Conservation (phyloP, 306 rosid genomes). For the Senna siamea region DNA sequence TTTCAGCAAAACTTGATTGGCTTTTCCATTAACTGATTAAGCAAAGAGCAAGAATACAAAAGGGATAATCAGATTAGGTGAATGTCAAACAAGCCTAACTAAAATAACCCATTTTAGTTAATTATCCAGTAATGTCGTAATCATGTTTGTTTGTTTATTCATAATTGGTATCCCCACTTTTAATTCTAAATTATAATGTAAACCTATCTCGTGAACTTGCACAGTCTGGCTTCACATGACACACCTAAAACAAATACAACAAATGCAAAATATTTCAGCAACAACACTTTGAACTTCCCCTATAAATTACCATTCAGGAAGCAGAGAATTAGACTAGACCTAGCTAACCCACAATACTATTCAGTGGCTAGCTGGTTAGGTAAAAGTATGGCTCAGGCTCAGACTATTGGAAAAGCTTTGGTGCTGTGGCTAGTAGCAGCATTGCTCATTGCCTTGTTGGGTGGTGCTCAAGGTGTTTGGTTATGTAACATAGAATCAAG, state of each 20-base stretch:
- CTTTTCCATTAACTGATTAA: too few relatives aligned
- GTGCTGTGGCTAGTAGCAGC: conserved; percentile 38
- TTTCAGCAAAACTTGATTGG: too few relatives aligned
- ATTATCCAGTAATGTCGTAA: too few relatives aligned
- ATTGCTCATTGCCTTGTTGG: conserved; percentile 45
- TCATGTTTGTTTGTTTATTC: too few relatives aligned
- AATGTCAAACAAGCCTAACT: too few relatives aligned
- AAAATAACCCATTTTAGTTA: too few relatives aligned
- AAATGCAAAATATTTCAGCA: conserved; percentile 2
- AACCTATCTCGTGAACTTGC: too few relatives aligned
- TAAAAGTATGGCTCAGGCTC: conserved; percentile 50
- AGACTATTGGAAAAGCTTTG: conserved; percentile 17
- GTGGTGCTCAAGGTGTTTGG: conserved; percentile 35
- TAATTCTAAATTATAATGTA: too few relatives aligned
- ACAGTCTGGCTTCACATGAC: too few relatives aligned
- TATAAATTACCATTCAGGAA: conserved; percentile 39
- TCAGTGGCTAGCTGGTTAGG: neutral
- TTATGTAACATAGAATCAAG: conserved; percentile 54
- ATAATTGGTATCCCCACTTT: too few relatives aligned
- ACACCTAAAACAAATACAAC: neutral
- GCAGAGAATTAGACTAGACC: neutral
- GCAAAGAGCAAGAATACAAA: too few relatives aligned
- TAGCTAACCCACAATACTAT: neutral
- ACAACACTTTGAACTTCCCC: conserved; percentile 6
- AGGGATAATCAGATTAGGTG: too few relatives aligned